A percentile compares a stretch with the other conserved stretches of the same genome.
phyloP scores from a whole-genome alignment of 2,329 filamentous ascomycete genomes.

The Colletotrichum godetiae region DNA sequence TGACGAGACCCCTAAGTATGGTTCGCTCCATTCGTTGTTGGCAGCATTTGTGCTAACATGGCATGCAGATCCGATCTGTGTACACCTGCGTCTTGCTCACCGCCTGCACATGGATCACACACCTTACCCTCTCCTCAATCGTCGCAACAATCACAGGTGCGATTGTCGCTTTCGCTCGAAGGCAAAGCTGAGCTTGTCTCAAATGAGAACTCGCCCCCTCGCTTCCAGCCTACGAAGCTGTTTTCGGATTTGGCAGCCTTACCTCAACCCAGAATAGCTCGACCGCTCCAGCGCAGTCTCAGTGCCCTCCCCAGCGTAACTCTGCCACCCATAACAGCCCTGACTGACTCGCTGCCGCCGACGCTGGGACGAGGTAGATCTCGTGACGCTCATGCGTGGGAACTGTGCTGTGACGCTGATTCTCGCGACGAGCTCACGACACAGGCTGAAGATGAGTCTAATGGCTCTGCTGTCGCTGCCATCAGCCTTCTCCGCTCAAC shows the following conservation, averaged over 20 bases:
- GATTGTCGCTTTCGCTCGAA: constrained; percentile 86
- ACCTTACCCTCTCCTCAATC: constrained; percentile 47
- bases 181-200: constrained; percentile 90
- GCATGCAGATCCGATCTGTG: constrained; percentile 55
- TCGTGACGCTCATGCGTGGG: constrained; percentile 89
- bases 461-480: constrained; percentile 82
- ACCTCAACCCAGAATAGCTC: constrained; percentile 52
- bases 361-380: constrained; percentile 77
- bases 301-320: constrained; percentile 73
- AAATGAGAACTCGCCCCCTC: constrained; percentile 76
- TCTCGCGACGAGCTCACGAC: constrained; percentile 80
- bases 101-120: constrained; percentile 47
- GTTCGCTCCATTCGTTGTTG: constrained; percentile 1
- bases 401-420: constrained; percentile 88
- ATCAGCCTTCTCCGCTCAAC: constrained; percentile 84
- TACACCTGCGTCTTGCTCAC: constrained; percentile 54
- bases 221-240: constrained; percentile 62
- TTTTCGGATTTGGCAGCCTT: constrained; percentile 59
- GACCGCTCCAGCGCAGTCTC: constrained; percentile 73
- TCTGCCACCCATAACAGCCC: constrained; percentile 65
- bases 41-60: constrained; percentile 32
- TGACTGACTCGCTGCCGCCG: constrained; percentile 65
- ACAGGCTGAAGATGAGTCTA: constrained; percentile 84
- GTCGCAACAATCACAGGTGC: constrained; percentile 63
- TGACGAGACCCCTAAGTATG: constrained; percentile 61